phyloP scores from a whole-genome alignment of 2,329 filamentous ascomycete species.

The Arthrinium puccinioides region DNA sequence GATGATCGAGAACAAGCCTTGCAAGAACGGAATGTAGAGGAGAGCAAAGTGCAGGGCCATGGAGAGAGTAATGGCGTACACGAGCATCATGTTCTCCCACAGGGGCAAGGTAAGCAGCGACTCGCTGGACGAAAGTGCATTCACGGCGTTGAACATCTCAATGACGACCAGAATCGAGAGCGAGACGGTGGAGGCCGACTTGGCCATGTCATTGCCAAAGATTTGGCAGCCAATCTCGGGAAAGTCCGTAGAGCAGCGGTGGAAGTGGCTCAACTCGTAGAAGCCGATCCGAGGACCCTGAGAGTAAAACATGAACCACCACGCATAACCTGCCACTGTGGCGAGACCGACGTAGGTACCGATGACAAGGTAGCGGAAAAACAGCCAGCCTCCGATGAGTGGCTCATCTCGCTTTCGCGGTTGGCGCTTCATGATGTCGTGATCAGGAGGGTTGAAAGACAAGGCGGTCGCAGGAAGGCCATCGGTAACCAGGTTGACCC shows the following conservation, averaged over 20 bases:
- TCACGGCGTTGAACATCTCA: conserved; percentile 99
- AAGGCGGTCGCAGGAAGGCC: conserved; percentile 92
- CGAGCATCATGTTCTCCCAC: conserved; percentile 98
- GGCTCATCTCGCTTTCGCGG: conserved; percentile 89
- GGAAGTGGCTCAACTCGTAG: conserved; percentile 85
- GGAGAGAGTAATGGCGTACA: conserved; percentile 86
- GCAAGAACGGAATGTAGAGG: conserved; percentile 84
- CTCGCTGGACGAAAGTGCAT: conserved; percentile 91
- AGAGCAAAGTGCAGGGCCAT: conserved; percentile 95
- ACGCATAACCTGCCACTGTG: conserved; percentile 95
- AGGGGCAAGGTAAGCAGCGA: conserved; percentile 86
- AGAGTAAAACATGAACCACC: conserved; percentile 98
- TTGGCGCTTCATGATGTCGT: conserved; percentile 92
- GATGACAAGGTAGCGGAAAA: conserved; percentile 95
- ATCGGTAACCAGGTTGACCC: conserved; percentile 98
- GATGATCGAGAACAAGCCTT: conserved; percentile 82
- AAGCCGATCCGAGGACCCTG: conserved; percentile 88
- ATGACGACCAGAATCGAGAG: conserved; percentile 91
- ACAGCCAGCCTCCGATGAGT: conserved; percentile 90
- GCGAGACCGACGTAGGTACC: conserved; percentile 91
- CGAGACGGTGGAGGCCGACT: conserved; percentile 87
- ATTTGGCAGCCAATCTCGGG: conserved; percentile 87
- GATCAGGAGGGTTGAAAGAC: conserved; percentile 96
- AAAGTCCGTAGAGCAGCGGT: conserved; percentile 81
- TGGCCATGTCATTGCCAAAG: conserved; percentile 79